A percentile compares a stretch with the other conserved stretches of the same genome.
Conservation (phyloP, 345 rosid genomes). For the Sisymbrium altissimum region DNA sequence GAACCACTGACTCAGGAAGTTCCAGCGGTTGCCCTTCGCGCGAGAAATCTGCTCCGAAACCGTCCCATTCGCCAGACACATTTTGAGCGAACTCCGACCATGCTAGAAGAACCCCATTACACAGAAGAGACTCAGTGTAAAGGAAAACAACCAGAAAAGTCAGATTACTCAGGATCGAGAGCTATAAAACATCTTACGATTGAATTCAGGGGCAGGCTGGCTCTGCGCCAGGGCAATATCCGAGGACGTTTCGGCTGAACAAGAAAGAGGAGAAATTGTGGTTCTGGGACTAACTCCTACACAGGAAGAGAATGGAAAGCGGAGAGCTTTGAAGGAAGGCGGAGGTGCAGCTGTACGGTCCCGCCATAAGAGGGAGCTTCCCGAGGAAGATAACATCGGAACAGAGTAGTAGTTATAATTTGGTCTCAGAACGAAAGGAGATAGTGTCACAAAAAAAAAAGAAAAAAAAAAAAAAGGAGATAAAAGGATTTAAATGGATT, state of each 20-base stretch:
- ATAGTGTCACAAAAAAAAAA: too few species aligned
- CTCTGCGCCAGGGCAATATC: background rate
- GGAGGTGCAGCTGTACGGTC: background rate
- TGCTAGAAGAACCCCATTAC: background rate
- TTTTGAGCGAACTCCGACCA: constrained; percentile 63
- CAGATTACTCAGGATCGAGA: background rate
- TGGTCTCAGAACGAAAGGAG: background rate
- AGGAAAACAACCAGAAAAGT: constrained; percentile 9
- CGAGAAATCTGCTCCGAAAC: constrained; percentile 85
- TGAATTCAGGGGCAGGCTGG: background rate
- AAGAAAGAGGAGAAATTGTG: background rate
- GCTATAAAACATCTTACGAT: constrained; percentile 10
- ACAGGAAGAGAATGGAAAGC: constrained; percentile 5
- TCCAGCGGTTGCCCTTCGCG: constrained; percentile 63
- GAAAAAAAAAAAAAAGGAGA: background rate
- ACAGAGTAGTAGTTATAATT: background rate
- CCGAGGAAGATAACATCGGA: constrained; percentile 9
- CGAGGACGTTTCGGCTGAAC: constrained; percentile 16
- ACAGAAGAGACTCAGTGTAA: background rate
- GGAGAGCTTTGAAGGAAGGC: background rate
- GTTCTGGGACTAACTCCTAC: background rate
- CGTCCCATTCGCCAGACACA: constrained; percentile 97
- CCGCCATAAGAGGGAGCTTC: constrained; percentile 22
- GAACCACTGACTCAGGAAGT: constrained; percentile 83
- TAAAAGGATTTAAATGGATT: background rate